Conservation (phyloP, 176 grass and related monocot species). For the Elymus sibiricus region DNA sequence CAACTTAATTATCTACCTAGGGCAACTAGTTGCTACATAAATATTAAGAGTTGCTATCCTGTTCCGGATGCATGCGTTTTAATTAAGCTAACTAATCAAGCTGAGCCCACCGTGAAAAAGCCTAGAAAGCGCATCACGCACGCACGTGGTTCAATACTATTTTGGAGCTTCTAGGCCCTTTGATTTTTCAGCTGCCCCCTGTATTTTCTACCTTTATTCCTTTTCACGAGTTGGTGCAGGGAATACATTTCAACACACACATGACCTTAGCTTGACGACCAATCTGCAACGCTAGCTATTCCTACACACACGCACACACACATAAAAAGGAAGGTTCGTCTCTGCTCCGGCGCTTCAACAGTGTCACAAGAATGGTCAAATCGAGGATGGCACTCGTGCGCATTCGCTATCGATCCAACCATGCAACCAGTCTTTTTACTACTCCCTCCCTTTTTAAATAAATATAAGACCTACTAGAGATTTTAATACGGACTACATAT, state of each 20-base stretch:
- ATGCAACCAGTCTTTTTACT: neutral
- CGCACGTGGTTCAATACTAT: neutral
- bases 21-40: too few species aligned
- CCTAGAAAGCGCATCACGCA: neutral
- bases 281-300: neutral
- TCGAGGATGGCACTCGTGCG: neutral
- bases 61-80: too few species aligned
- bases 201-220: neutral
- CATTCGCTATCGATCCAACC: neutral
- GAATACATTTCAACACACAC: conserved; percentile 1
- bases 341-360: neutral
- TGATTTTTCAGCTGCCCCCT: neutral
- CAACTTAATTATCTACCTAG: too few species aligned
- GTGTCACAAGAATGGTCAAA: conserved; percentile 6
- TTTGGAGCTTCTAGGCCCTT: neutral
- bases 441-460: too few species aligned
- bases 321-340: neutral
- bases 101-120: neutral
- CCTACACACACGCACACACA: too few species aligned
- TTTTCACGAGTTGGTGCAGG: neutral
- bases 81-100: neutral
- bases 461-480: too few species aligned
- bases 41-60: too few species aligned
- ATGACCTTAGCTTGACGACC: neutral
- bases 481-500: too few species aligned